Base-by-base conservation (phyloP, 2,329 filamentous ascomycete species). In the Knufia petricola region DNA sequence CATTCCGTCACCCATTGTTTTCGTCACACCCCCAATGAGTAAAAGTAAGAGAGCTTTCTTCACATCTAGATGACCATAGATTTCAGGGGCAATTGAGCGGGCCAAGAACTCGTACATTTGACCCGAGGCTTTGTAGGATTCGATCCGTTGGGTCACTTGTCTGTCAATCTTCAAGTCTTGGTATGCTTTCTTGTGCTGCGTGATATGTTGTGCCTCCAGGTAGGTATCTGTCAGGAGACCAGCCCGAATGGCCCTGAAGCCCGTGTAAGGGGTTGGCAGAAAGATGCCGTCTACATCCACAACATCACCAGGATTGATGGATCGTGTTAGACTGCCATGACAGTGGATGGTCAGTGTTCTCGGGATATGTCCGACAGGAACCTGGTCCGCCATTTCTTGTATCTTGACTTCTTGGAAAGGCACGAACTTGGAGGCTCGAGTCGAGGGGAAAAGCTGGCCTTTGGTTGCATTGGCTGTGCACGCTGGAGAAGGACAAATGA, bases 341-440 rank as follows among this genome's bases (percentile, higher is more conserved):
- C 88, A 95, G 60, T 94, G 79, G 19, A 98, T 73, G 0, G 90
- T 96, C 54, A 98, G 71, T 50, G 87, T 87, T 51, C 92, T 81
- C 26, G 92, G 92, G 59, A 98, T 98, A 64, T 98, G 92, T 44
- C 92, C 92, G 55, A 98, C 94, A 6, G 92, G 92, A 0, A 98
- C 92, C 66, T 98, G 92, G 64, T 98, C 92, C n/a, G 92, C 88
- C 81, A 96, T 87, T 65, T 98, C 92, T 68, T 98, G 92, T 49
- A 98, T 88, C 71, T 96, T 96, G 68, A 96, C 81, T 67, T 98
- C 92, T 67, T 98, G 92, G 72, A 98, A 98, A 2, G 92, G 88
- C 61, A 95, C 71, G 63, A 96, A 98, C 62, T 96, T 98, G 45
- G 89, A 95, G 0, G 90, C 92, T 59, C 92, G 79, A n/a, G 89